Evolutionary conservation across 768 basidiomycete genomes (phyloP).

Genomic region (Leccinellum albellum): DNA sequence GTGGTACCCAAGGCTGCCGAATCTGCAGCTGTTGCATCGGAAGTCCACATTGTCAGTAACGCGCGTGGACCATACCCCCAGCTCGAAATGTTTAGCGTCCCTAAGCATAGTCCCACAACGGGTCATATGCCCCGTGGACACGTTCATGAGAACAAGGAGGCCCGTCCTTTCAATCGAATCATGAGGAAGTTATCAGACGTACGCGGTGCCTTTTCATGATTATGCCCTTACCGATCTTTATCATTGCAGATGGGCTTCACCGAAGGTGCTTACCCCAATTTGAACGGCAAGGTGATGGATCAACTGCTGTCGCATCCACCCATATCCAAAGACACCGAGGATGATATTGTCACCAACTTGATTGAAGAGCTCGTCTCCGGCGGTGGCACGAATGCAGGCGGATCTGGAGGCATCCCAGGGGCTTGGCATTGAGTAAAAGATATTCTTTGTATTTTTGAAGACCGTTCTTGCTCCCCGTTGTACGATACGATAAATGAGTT

Average conservation of each 20-base stretch:
- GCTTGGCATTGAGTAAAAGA: slow-evolving; percentile 44
- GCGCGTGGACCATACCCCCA: slow-evolving; percentile 58
- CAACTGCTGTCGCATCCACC: slow-evolving; percentile 41
- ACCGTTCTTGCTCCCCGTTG: slow-evolving; percentile 8
- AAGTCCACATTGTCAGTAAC: slow-evolving; percentile 56
- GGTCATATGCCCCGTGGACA: slow-evolving; percentile 24
- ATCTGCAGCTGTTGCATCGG: slow-evolving; percentile 14
- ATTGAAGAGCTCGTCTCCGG: slow-evolving; percentile 54
- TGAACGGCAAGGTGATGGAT: slow-evolving; percentile 47
- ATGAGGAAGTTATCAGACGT: slow-evolving; percentile 62
- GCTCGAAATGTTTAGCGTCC: slow-evolving; percentile 60
- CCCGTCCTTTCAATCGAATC: slow-evolving; percentile 48
- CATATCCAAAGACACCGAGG: slow-evolving; percentile 55
- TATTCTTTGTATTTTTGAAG: background rate
- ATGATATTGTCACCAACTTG: slow-evolving; percentile 61
- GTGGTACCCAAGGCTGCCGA: slow-evolving; percentile 14
- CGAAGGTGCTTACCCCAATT: slow-evolving; percentile 48
- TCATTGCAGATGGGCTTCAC: slow-evolving; percentile 69
- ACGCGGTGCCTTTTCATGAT: slow-evolving; percentile 24
- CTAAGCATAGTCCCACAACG: slow-evolving; percentile 37
- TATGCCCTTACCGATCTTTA: slow-evolving; percentile 8
- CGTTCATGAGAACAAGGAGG: slow-evolving; percentile 22
- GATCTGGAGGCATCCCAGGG: slow-evolving; percentile 39
- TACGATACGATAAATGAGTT: slow-evolving; percentile 6
- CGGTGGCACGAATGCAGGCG: slow-evolving; percentile 36